A percentile compares a stretch with the other conserved stretches of the same genome.
phyloP scores from a whole-genome alignment of 148 eudicot genomes.

The Diospyros kaki region DNA sequence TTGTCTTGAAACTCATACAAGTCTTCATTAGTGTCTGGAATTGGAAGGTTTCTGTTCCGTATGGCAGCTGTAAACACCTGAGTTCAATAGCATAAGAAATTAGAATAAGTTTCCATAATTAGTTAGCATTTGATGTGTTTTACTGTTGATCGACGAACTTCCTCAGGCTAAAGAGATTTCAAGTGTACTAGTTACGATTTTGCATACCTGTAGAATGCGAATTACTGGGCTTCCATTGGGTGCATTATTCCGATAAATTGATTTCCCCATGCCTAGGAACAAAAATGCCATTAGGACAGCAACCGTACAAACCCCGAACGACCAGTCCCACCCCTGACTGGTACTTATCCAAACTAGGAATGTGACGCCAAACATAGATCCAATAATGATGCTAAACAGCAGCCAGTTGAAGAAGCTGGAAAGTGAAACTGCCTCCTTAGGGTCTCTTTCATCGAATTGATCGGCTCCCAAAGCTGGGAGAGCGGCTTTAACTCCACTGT shows the following conservation, averaged over 20 bases:
- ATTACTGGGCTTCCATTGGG: slow-evolving; percentile 39
- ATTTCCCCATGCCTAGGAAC: slow-evolving; percentile 36
- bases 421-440: slow-evolving; percentile 28
- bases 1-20: slow-evolving; percentile 32
- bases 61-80: slow-evolving; percentile 43
- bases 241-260: slow-evolving; percentile 29
- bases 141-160: background rate
- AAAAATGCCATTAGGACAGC: slow-evolving; percentile 27
- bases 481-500: slow-evolving; percentile 42
- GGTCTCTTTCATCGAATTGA: slow-evolving; percentile 44
- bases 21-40: slow-evolving; percentile 29
- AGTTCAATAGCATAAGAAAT: background rate
- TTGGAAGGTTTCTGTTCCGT: slow-evolving; percentile 37
- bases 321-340: slow-evolving; percentile 51
- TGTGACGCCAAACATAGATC: slow-evolving; percentile 42
- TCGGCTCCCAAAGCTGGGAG: slow-evolving; percentile 51
- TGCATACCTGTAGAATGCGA: slow-evolving; percentile 34
- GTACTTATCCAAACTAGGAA: slow-evolving; percentile 38
- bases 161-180: too few relatives aligned
- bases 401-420: slow-evolving; percentile 48
- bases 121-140: background rate
- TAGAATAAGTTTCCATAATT: too few relatives aligned
- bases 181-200: background rate
- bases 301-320: slow-evolving; percentile 32
- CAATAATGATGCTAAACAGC: slow-evolving; percentile 21